Conservation (phyloP, 768 basidiomycete species). For the Astraeus odoratus region DNA sequence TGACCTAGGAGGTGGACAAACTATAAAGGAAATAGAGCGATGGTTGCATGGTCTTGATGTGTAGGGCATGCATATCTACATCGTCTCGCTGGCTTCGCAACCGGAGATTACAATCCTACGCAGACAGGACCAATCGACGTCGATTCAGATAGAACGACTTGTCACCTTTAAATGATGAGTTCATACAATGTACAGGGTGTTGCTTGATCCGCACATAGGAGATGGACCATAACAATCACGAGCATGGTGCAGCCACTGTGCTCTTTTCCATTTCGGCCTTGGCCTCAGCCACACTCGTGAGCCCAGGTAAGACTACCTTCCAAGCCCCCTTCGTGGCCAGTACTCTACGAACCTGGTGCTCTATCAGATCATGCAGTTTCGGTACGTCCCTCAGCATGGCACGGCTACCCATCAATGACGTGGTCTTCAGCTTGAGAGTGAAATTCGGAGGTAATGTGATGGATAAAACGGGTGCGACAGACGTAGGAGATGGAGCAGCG, state of each 20-base stretch:
- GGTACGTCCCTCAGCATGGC: constrained; percentile 98
- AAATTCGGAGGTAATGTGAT: constrained; percentile 82
- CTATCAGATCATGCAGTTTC: constrained; percentile 92
- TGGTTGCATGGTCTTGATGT: too few species aligned
- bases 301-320: constrained; percentile 62
- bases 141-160: too few species aligned
- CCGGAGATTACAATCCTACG: too few species aligned
- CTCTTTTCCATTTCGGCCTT: constrained; percentile 27
- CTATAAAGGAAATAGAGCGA: too few species aligned
- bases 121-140: too few species aligned
- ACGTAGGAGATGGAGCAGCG: constrained; percentile 49
- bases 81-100: too few species aligned
- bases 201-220: too few species aligned
- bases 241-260: constrained; percentile 4
- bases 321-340: constrained; percentile 55
- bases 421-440: constrained; percentile 77
- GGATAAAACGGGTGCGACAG: constrained; percentile 53
- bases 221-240: too few species aligned
- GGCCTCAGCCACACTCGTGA: constrained; percentile 31
- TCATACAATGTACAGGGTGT: too few species aligned
- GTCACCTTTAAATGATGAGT: too few species aligned
- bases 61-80: too few species aligned
- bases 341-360: constrained; percentile 69
- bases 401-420: constrained; percentile 89
- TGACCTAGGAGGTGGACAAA: too few species aligned